Evolutionary conservation across 2,329 filamentous ascomycete species (phyloP), one percentile per base, ranked within the genome.

Genomic region (Xylaria hypoxylon): DNA sequence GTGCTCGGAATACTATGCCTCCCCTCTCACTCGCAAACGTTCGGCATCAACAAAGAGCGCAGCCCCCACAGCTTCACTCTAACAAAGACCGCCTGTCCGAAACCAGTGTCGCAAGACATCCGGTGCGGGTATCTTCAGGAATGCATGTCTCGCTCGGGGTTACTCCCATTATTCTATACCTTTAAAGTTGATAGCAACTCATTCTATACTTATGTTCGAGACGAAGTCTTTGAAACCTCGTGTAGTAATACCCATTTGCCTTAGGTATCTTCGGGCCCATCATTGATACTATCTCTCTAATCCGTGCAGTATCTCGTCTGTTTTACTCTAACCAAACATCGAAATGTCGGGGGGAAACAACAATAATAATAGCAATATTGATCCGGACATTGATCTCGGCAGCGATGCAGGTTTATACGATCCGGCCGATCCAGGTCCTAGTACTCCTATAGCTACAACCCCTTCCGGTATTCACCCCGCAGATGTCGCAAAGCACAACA

Each of bases 401-500:
- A n/a, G n/a, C n/a, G n/a, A n/a, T n/a, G n/a, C n/a, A n/a, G n/a
- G n/a, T n/a, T n/a, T n/a, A n/a, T n/a, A n/a, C n/a, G n/a, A n/a
- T n/a, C n/a, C n/a, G n/a, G n/a, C n/a, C n/a, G n/a, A n/a, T n/a
- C n/a, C n/a, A n/a, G n/a, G n/a, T n/a, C n/a, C n/a, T n/a, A n/a
- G n/a, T n/a, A n/a, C n/a, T n/a, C n/a, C n/a, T n/a, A n/a, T n/a
- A n/a, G n/a, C n/a, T n/a, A n/a, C n/a, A 38, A 11, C 35, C 13
- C 35, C 13, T 5, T 15, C 13, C 10, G 35, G 2, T 17, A 35
- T 53, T 11, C n/a, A 59, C 11, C 42, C 59, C 13, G 24, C 33
- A 6, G 59, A 62, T 3, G 40, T 62, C 31, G 52, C 52, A 22
- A 76, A 77, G 59, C 87, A 89, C 73, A 85, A 81, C 62, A 80